Evolutionary conservation across 148 eudicot species (phyloP), one percentile per base, ranked within the genome.

Genomic region (Euryodendron excelsum): DNA sequence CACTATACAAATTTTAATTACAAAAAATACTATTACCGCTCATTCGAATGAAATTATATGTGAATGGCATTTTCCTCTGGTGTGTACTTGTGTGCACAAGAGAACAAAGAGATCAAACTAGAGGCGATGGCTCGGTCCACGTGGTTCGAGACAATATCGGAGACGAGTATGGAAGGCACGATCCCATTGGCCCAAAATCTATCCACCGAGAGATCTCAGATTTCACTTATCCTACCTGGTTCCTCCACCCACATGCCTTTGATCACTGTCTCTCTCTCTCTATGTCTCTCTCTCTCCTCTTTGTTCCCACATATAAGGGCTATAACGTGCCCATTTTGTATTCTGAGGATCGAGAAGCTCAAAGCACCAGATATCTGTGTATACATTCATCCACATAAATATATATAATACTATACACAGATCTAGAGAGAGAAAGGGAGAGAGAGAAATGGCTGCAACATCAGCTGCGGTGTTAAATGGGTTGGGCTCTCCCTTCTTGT

Each of bases 221-320:
- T 94, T 87, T 88, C 95, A 84, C 84, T 79, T 60, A 83, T 92
- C 98, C 91, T 82, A 91, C 86, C 12, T 92, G 95, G 94, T 91
- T 70, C 89, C 89, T 75, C 86, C 15, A 74, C 44, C 72, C 75
- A 45, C 76, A n/a, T n/a, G n/a, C 8, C 0, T 39, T 41, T 41
- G 45, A 41, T 41, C n/a, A n/a, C n/a, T n/a, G n/a, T n/a, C n/a
- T n/a, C n/a, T n/a, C n/a, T n/a, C n/a, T n/a, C n/a, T n/a, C n/a
- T n/a, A n/a, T n/a, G n/a, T n/a, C n/a, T n/a, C 45, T 41, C 45
- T 41, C 45, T 41, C 45, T 4, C 8, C 44, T 39, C 59, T 85
- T 85, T 85, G 88, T 89, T 91, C 79, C 37, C 75, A 64, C 87
- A 80, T 80, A 75, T 69, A 2, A 44, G 44, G 21, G 37, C 20